Conservation (phyloP, 768 basidiomycete genomes). For the Pleurotus citrinopileatus region DNA sequence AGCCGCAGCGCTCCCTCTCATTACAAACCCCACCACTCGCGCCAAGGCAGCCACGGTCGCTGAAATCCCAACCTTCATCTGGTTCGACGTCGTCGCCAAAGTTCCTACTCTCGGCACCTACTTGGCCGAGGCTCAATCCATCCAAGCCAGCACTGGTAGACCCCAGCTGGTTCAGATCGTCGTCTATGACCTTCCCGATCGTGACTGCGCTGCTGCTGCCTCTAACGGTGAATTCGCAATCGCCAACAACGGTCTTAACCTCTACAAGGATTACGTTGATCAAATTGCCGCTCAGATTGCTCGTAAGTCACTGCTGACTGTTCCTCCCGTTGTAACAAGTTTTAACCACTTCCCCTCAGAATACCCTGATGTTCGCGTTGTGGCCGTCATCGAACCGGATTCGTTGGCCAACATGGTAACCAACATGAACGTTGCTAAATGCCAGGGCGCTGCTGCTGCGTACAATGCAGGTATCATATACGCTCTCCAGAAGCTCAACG, state of each 20-base stretch:
- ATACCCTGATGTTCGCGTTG: constrained; percentile 58
- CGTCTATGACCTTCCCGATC: constrained; percentile 62
- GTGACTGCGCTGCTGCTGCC: constrained; percentile 62
- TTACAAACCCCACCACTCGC: constrained; percentile 44
- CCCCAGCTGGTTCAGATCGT: constrained; percentile 53
- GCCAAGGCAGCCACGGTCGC: constrained; percentile 52
- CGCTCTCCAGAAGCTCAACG: constrained; percentile 52
- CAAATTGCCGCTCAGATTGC: constrained; percentile 54
- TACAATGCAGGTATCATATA: constrained; percentile 54
- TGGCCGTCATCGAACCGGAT: constrained; percentile 66
- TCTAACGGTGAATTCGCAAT: constrained; percentile 67
- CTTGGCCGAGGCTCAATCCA: constrained; percentile 48
- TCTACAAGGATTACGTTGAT: constrained; percentile 61
- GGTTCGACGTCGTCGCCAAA: constrained; percentile 59
- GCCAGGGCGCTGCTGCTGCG: constrained; percentile 47
- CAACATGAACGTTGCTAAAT: constrained; percentile 58
- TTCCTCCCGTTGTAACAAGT: background rate
- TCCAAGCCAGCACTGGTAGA: constrained; percentile 39
- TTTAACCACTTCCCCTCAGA: constrained; percentile 23
- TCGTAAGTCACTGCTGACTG: constrained; percentile 26
- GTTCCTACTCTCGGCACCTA: constrained; percentile 52
- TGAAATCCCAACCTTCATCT: constrained; percentile 59
- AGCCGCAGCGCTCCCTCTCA: constrained; percentile 44
- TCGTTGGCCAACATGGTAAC: constrained; percentile 68
- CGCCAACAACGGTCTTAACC: constrained; percentile 50